Percentiles rank a stretch among this genome's conserved stretches.
These are phyloP conservation scores for Tetracladium setigerum DNA, from an alignment of 495 filamentous ascomycete species.

Conservation along the genomic window DNA sequence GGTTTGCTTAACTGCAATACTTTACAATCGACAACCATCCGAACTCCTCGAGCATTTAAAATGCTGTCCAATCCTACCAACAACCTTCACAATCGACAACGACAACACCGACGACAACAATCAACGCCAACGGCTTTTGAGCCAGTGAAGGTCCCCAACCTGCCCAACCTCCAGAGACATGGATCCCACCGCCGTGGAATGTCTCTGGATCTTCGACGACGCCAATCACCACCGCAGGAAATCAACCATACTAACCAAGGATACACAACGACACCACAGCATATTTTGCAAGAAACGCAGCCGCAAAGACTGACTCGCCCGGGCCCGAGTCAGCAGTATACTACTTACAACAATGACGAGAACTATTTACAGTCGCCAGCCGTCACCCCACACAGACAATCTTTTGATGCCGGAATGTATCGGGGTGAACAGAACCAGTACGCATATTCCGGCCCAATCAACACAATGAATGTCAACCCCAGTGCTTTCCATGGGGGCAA, in stretches of 20 bases:
- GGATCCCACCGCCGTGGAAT: conserved; percentile 66
- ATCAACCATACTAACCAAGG: conserved; percentile 61
- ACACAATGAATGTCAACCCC: conserved; percentile 35
- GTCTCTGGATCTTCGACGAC: conserved; percentile 65
- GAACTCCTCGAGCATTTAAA: conserved; percentile 55
- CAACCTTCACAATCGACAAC: conserved; percentile 60
- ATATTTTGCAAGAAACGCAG: conserved; percentile 38
- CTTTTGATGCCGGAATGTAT: conserved; percentile 28
- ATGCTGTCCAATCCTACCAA: conserved; percentile 72
- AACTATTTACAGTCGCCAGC: conserved; percentile 39
- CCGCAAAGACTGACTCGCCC: conserved; percentile 51
- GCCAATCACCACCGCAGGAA: conserved; percentile 42
- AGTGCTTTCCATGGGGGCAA: conserved; percentile 22
- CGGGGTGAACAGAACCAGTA: conserved; percentile 4
- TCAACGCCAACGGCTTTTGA: conserved; percentile 76
- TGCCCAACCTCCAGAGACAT: conserved; percentile 48
- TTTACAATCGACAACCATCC: conserved; percentile 44
- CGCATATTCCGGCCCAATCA: conserved; percentile 30
- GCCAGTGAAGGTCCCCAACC: conserved; percentile 52
- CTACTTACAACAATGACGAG: conserved; percentile 24
- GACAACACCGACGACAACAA: conserved; percentile 78
- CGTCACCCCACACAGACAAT: conserved; percentile 36
- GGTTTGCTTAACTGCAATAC: conserved; percentile 33
- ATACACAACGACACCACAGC: conserved; percentile 72
- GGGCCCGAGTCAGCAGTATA: conserved; percentile 32